Conservation (phyloP, 2,329 filamentous ascomycete species). For the Colletotrichum coccodes region DNA sequence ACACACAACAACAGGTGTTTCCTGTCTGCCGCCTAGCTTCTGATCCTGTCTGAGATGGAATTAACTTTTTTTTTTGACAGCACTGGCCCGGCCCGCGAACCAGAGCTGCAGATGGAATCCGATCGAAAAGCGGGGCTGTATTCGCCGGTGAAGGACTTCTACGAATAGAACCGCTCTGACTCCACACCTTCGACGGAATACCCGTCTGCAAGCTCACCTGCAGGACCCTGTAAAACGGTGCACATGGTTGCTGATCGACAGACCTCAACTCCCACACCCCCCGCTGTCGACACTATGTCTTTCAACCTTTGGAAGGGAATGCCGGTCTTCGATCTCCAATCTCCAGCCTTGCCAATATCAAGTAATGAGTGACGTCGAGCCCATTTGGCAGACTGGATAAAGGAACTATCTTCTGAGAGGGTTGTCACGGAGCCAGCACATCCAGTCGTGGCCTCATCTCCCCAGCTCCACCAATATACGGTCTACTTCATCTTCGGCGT, state of each 20-base stretch:
- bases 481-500: background rate
- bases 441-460: background rate
- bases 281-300: background rate
- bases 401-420: background rate
- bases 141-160: constrained; percentile 26
- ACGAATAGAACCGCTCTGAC: constrained; percentile 15
- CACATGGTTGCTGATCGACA: constrained; percentile 13
- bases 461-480: too few relatives aligned
- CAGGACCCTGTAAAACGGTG: constrained; percentile 26
- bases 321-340: background rate
- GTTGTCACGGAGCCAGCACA: background rate
- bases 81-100: constrained; percentile 30
- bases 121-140: constrained; percentile 18
- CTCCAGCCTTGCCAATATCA: background rate
- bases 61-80: constrained; percentile 26
- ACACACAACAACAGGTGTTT: background rate
- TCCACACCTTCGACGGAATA: constrained; percentile 26
- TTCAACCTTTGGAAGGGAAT: background rate
- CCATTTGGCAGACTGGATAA: background rate
- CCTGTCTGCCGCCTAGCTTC: background rate
- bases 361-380: background rate
- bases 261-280: background rate
- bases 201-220: constrained; percentile 20
- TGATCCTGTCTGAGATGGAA: constrained; percentile 17
- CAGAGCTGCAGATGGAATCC: constrained; percentile 27